Evolutionary conservation across 345 rosid genomes (phyloP).

Genomic region (Microthlaspi erraticum): DNA sequence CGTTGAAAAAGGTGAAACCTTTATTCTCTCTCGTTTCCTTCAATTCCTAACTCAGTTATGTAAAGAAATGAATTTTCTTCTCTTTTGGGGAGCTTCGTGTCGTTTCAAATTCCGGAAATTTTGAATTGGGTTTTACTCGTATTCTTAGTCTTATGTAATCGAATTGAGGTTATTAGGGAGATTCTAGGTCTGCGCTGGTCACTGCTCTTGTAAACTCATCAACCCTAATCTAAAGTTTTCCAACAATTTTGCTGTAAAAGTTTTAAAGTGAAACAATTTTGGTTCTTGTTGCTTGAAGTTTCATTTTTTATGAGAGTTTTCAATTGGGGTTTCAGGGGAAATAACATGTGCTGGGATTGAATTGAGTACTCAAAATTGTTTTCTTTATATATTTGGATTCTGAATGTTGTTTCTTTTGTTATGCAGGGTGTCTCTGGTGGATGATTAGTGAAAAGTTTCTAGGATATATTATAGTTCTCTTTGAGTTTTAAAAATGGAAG

Average conservation of each 20-base stretch:
- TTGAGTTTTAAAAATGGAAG: slow-evolving; percentile 46
- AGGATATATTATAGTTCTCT: background rate
- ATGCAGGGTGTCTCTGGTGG: slow-evolving; percentile 37
- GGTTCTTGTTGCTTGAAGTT: slow-evolving; percentile 14
- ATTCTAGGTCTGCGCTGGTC: background rate
- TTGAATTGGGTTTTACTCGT: background rate
- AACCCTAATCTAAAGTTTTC: slow-evolving; percentile 6
- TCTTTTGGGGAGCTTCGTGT: slow-evolving; percentile 15
- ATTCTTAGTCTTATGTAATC: background rate
- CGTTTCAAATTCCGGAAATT: slow-evolving; percentile 25
- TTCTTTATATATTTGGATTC: background rate
- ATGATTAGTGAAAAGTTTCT: slow-evolving; percentile 8
- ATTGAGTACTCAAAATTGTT: slow-evolving; percentile 1
- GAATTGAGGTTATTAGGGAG: background rate
- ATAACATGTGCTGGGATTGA: background rate
- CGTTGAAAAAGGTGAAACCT: slow-evolving; percentile 31
- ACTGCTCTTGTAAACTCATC: background rate
- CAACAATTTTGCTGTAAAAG: background rate
- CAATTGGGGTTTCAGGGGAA: background rate
- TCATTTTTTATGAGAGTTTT: background rate
- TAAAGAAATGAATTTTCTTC: background rate
- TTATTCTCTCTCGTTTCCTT: slow-evolving; percentile 13
- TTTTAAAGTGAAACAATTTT: slow-evolving; percentile 12
- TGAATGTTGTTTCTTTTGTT: slow-evolving; percentile 17
- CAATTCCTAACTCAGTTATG: background rate